Evolutionary conservation across 2,329 filamentous ascomycete genomes (phyloP).

Genomic region (Passalora sequoiae): DNA sequence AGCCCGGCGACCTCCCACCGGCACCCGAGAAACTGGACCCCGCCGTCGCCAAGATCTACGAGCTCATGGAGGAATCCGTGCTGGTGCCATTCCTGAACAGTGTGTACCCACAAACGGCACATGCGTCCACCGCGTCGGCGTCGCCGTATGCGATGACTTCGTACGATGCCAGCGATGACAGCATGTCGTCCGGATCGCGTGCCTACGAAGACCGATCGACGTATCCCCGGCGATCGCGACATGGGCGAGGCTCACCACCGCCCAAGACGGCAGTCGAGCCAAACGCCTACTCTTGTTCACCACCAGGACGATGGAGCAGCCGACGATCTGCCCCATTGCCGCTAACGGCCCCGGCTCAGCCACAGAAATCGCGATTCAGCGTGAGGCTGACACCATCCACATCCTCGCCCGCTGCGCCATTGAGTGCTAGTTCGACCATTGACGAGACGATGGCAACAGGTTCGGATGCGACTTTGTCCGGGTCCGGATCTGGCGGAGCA

Average conservation of each 20-base stretch:
- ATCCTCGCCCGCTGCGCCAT: conserved; percentile 24
- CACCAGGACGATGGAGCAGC: conserved; percentile 14
- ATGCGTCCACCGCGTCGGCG: conserved; percentile 35
- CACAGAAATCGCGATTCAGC: conserved; percentile 32
- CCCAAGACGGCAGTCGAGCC: conserved; percentile 27
- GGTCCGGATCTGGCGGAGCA: conserved; percentile 32
- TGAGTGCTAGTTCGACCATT: conserved; percentile 13
- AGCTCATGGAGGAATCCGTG: conserved; percentile 96
- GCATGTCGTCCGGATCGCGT: conserved; percentile 29
- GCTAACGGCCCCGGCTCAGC: conserved; percentile 28
- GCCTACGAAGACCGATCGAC: conserved; percentile 37
- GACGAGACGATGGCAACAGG: conserved; percentile 14
- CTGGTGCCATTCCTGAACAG: conserved; percentile 85
- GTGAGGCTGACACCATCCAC: conserved; percentile 32
- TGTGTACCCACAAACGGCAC: conserved; percentile 47
- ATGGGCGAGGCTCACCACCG: conserved; percentile 32
- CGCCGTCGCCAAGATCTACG: conserved; percentile 82
- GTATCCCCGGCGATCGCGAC: conserved; percentile 22
- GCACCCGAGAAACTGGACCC: conserved; percentile 71
- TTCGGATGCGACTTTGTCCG: conserved; percentile 27
- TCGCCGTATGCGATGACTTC: conserved; percentile 30
- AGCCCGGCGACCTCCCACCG: conserved; percentile 57
- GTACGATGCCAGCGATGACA: conserved; percentile 38
- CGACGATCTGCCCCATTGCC: conserved; percentile 34
- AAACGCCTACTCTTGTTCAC: conserved; percentile 25